Evolutionary conservation across 129 eudicot species (phyloP).

Genomic region (Flaveria sonorensis): DNA sequence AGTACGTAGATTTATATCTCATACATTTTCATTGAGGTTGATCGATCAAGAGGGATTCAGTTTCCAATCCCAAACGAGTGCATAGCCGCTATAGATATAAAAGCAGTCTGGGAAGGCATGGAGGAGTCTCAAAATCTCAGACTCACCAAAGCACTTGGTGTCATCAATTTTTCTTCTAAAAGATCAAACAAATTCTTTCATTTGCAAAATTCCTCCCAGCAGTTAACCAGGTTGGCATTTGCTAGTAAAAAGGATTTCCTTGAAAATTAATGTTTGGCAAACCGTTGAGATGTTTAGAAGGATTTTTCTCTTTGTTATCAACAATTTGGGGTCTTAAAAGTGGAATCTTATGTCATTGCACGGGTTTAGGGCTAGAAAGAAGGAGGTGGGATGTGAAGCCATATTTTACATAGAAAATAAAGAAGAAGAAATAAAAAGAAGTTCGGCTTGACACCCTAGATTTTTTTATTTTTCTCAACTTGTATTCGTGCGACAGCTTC

Average conservation of each 20-base stretch:
- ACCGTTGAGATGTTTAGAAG: no score
- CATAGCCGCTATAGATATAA: not conserved
- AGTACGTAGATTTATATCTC: slow-evolving; percentile 25
- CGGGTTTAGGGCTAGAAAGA: no score
- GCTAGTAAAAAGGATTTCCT: not conserved
- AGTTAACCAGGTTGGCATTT: not conserved
- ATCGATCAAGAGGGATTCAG: not conserved
- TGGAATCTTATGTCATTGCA: no score
- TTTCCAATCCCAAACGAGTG: not conserved
- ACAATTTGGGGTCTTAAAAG: no score
- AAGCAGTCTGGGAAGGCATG: slow-evolving; percentile 6
- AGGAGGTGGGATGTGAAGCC: no score
- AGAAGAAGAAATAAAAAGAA: no score
- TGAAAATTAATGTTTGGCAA: no score
- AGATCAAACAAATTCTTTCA: slow-evolving; percentile 6
- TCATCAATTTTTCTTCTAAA: not conserved
- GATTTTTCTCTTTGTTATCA: no score
- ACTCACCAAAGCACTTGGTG: slow-evolving; percentile 13
- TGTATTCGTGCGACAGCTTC: no score
- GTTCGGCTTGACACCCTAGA: no score
- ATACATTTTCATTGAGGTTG: not conserved
- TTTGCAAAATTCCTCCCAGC: not conserved
- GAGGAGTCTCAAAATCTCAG: slow-evolving; percentile 22
- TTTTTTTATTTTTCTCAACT: no score
- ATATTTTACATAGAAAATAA: no score